phyloP scores from a whole-genome alignment of 2,329 filamentous ascomycete genomes.

The Phialemoniopsis sp. region DNA sequence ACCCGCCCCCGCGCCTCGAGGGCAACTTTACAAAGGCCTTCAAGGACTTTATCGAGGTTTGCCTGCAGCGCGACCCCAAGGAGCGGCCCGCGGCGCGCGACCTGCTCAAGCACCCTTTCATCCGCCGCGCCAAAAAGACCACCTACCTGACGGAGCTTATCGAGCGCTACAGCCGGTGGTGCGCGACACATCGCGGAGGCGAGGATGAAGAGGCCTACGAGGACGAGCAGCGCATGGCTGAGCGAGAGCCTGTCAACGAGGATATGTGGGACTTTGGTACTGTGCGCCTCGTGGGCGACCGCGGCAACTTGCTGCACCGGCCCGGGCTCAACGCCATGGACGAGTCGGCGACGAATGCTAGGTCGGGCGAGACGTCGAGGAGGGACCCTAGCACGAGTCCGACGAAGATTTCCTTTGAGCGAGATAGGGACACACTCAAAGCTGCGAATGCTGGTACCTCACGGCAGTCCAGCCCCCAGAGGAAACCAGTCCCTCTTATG shows the following conservation, averaged over 20 bases:
- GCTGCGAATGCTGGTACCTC: constrained; percentile 40
- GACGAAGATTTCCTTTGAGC: constrained; percentile 40
- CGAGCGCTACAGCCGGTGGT: constrained; percentile 84
- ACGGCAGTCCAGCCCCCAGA: constrained; percentile 57
- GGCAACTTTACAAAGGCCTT: constrained; percentile 79
- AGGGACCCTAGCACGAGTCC: constrained; percentile 49
- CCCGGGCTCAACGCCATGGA: constrained; percentile 69
- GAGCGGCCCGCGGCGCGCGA: constrained; percentile 86
- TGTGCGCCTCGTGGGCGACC: constrained; percentile 72
- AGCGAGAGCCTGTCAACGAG: constrained; percentile 61
- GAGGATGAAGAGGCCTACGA: constrained; percentile 63
- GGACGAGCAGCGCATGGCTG: constrained; percentile 40
- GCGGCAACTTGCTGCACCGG: constrained; percentile 50
- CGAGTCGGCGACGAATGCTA: constrained; percentile 73
- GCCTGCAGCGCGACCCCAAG: constrained; percentile 82
- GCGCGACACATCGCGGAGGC: constrained; percentile 70
- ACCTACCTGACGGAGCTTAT: constrained; percentile 97
- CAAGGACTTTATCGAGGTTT: constrained; percentile 81
- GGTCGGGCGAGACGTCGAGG: constrained; percentile 43
- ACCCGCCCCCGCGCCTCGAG: constrained; percentile 76
- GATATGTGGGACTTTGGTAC: constrained; percentile 99
- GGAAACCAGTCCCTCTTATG: constrained; percentile 42
- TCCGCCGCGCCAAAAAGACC: constrained; percentile 88
- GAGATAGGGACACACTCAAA: constrained; percentile 52
- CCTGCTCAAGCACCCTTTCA: constrained; percentile 83